Evolutionary conservation across 2,329 filamentous ascomycete species (phyloP).

Genomic region (Botryotinia convoluta): DNA sequence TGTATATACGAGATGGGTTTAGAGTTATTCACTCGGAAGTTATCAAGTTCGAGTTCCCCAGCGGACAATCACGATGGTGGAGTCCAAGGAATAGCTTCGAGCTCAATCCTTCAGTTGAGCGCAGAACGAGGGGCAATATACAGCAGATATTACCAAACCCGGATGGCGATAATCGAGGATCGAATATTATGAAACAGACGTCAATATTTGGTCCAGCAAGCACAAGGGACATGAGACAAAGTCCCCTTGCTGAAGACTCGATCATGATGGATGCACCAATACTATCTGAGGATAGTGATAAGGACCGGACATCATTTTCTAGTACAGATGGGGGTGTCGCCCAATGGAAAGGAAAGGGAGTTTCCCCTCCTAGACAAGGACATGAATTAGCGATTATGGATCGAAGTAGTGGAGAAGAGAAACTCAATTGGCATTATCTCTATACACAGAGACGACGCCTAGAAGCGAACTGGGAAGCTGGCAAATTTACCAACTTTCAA

Average conservation of each 20-base stretch:
- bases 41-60: slow-evolving; percentile 56
- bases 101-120: slow-evolving; percentile 54
- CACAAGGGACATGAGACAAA: slow-evolving; percentile 11
- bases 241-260: slow-evolving; percentile 8
- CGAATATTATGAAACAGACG: slow-evolving; percentile 43
- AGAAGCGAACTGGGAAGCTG: slow-evolving; percentile 88
- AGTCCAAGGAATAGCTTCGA: slow-evolving; percentile 32
- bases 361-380: slow-evolving; percentile 21
- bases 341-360: slow-evolving; percentile 1
- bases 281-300: background rate
- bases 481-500: slow-evolving; percentile 81
- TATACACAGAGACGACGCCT: slow-evolving; percentile 83
- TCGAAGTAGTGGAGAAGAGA: slow-evolving; percentile 51
- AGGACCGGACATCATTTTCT: background rate
- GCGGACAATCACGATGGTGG: background rate
- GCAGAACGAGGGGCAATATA: slow-evolving; percentile 48
- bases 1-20: slow-evolving; percentile 88
- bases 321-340: background rate
- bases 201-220: slow-evolving; percentile 33
- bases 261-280: slow-evolving; percentile 17
- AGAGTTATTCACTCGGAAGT: slow-evolving; percentile 66
- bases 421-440: slow-evolving; percentile 88
- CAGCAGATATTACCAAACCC: slow-evolving; percentile 35
- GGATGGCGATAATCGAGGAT: slow-evolving; percentile 43
- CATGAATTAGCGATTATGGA: slow-evolving; percentile 47